Evolutionary conservation across 305 asterid genomes (phyloP).

Genomic region (Ruellia speciosa): DNA sequence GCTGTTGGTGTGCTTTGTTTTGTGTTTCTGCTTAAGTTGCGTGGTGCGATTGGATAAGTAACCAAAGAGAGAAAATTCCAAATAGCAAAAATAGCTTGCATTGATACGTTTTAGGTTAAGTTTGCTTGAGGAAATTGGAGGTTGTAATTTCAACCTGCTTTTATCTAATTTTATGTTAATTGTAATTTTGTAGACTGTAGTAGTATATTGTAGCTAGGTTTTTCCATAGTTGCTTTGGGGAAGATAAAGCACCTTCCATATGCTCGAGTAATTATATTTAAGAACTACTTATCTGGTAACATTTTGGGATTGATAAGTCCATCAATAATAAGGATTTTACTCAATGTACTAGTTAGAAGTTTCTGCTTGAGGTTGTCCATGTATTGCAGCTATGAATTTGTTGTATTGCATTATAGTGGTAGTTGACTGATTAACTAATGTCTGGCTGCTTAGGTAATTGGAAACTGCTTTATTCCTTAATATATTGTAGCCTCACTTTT

Average conservation of each 20-base stretch:
- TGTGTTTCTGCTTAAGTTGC: background rate
- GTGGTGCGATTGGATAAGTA: background rate
- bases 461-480: background rate
- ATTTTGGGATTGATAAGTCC: background rate
- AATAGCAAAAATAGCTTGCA: background rate
- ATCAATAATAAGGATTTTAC: constrained; percentile 14
- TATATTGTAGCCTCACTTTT: background rate
- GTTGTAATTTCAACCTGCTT: background rate
- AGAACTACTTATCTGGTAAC: background rate
- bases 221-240: constrained; percentile 1
- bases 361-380: background rate
- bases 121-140: constrained; percentile 1
- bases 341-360: no score
- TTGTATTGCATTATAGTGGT: constrained; percentile 4
- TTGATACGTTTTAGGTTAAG: background rate
- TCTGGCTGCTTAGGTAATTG: background rate
- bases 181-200: constrained; percentile 1
- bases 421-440: background rate
- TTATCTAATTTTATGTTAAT: background rate
- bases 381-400: background rate
- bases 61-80: background rate
- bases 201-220: background rate
- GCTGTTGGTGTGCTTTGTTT: background rate
- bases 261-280: constrained; percentile 1
- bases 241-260: background rate